A percentile compares a stretch with the other conserved stretches of the same genome.
Conservation (phyloP, 306 rosid species). For the Pterocarpus santalinus region DNA sequence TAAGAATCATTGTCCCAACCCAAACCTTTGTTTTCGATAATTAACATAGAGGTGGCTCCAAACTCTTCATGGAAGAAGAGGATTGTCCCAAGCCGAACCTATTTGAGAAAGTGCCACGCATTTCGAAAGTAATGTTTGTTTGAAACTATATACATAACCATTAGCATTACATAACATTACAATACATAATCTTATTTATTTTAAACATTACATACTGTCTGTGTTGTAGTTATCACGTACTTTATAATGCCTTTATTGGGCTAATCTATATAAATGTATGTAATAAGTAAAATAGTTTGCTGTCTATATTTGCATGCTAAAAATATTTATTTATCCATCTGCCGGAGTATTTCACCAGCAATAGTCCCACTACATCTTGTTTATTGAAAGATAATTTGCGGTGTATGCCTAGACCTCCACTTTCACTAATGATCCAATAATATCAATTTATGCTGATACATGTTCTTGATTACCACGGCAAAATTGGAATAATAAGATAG, state of each 20-base stretch:
- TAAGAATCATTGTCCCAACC: background rate
- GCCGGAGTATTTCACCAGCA: background rate
- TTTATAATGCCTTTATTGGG: background rate
- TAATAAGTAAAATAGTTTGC: background rate
- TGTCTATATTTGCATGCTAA: background rate
- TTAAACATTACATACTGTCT: background rate
- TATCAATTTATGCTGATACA: background rate
- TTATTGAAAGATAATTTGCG: background rate
- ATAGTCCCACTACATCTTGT: too few species aligned
- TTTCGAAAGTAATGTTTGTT: too few species aligned
- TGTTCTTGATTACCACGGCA: background rate
- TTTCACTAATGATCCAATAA: background rate
- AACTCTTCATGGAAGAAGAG: too few species aligned
- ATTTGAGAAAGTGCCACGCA: background rate
- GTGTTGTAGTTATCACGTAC: too few species aligned
- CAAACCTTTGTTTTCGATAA: too few species aligned
- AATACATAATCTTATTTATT: too few species aligned
- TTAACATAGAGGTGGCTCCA: too few species aligned
- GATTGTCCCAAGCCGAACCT: background rate
- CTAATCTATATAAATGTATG: background rate
- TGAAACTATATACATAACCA: too few species aligned
- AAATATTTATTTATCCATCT: background rate
- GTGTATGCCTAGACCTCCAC: background rate
- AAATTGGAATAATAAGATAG: background rate
- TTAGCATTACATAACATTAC: too few species aligned